phyloP scores from a whole-genome alignment of 495 filamentous ascomycete genomes.

The Apodospora peruviana region DNA sequence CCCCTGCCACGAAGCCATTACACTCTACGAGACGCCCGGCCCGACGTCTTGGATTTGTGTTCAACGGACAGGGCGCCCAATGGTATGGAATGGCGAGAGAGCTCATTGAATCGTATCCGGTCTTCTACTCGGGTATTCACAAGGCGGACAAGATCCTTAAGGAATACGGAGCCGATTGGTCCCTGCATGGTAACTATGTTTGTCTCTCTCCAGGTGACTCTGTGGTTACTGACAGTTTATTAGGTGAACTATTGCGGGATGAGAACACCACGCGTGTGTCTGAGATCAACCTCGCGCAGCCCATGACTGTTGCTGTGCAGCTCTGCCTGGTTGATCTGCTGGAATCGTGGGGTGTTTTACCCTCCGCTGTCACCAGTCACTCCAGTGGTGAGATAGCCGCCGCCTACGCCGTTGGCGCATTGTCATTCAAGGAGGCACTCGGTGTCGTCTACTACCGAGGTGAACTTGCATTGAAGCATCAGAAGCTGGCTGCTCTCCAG shows the following conservation, averaged over 20 bases:
- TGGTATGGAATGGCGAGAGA: conserved; percentile 45
- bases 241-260: not conserved
- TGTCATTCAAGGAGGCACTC: conserved; percentile 39
- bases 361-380: conserved; percentile 49
- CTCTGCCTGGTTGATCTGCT: conserved; percentile 49
- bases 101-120: conserved; percentile 18
- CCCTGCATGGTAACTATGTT: conserved; percentile 1
- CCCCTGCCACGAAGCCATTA: not conserved
- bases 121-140: not conserved
- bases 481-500: not conserved
- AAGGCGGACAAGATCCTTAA: not conserved
- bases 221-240: too few species aligned
- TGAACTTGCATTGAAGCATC: conserved; percentile 8
- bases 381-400: conserved; percentile 57
- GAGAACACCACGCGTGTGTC: not conserved
- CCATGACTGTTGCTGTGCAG: conserved; percentile 43
- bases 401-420: conserved; percentile 33
- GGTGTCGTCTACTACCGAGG: conserved; percentile 41
- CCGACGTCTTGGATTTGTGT: conserved; percentile 26
- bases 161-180: conserved; percentile 1
- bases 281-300: conserved; percentile 20
- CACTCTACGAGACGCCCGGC: not conserved
- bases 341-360: conserved; percentile 36
- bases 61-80: conserved; percentile 41
- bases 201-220: not conserved